Percentiles rank a stretch among this genome's conserved stretches.
Evolutionary conservation across 2,329 filamentous ascomycete genomes (phyloP).

Genomic region (Seiridium cupressi): DNA sequence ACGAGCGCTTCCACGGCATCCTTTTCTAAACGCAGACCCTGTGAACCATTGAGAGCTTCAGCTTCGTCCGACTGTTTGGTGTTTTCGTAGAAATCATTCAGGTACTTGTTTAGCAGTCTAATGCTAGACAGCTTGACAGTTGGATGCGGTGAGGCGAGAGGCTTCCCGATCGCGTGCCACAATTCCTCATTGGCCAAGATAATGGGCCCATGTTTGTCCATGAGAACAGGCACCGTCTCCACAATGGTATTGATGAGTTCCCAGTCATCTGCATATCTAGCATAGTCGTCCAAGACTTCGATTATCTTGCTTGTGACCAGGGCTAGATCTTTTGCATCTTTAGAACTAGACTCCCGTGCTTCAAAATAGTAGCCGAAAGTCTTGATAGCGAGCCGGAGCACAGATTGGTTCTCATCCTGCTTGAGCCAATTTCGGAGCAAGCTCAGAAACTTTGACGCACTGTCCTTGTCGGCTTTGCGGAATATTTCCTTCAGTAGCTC

Average conservation of each 20-base stretch:
- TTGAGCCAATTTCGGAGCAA: slow-evolving; percentile 75
- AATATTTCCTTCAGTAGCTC: slow-evolving; percentile 80
- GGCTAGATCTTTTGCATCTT: slow-evolving; percentile 66
- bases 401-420: slow-evolving; percentile 68
- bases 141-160: slow-evolving; percentile 69
- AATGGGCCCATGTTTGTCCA: slow-evolving; percentile 61
- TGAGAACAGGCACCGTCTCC: slow-evolving; percentile 65
- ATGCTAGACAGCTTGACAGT: slow-evolving; percentile 77
- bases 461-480: slow-evolving; percentile 71
- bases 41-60: slow-evolving; percentile 65
- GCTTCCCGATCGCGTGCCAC: slow-evolving; percentile 68
- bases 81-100: slow-evolving; percentile 72
- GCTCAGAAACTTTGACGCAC: slow-evolving; percentile 66
- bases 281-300: slow-evolving; percentile 52
- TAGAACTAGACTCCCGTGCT: slow-evolving; percentile 54
- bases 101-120: slow-evolving; percentile 71
- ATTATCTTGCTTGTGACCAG: slow-evolving; percentile 57
- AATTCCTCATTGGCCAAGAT: slow-evolving; percentile 64
- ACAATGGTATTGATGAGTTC: slow-evolving; percentile 75
- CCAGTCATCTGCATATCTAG: slow-evolving; percentile 56
- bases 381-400: slow-evolving; percentile 74
- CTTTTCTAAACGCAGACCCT: slow-evolving; percentile 66
- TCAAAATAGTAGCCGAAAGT: slow-evolving; percentile 84
- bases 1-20: slow-evolving; percentile 63
- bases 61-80: slow-evolving; percentile 51